Conservation (phyloP, 1,284 basidiomycete genomes). For the Ceratobasidium sp. region DNA sequence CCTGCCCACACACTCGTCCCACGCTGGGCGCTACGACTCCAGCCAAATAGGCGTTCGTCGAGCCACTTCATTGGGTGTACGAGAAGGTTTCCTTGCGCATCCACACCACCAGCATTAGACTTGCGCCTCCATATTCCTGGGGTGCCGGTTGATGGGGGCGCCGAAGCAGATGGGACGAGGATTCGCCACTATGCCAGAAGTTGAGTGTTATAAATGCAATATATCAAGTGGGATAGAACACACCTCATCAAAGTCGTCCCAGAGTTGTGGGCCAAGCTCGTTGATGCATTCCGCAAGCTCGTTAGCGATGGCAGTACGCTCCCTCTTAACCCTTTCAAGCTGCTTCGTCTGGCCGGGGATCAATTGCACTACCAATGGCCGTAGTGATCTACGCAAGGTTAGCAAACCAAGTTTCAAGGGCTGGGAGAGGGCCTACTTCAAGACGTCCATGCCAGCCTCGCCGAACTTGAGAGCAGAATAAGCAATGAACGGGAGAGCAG, state of each 20-base stretch:
- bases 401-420: conserved; percentile 58
- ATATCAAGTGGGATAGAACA: conserved; percentile 49
- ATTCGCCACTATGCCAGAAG: conserved; percentile 72
- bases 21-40: conserved; percentile 76
- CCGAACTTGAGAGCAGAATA: conserved; percentile 98
- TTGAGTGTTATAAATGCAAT: conserved; percentile 43
- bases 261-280: conserved; percentile 88
- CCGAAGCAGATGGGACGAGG: conserved; percentile 82
- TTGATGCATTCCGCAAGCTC: conserved; percentile 92
- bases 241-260: conserved; percentile 86
- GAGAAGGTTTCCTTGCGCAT: conserved; percentile 80
- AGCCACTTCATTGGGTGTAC: conserved; percentile 89
- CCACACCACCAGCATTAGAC: conserved; percentile 77
- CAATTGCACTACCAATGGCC: conserved; percentile 90
- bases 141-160: conserved; percentile 75
- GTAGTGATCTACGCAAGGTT: conserved; percentile 73
- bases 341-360: conserved; percentile 91
- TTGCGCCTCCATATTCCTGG: conserved; percentile 78
- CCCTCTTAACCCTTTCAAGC: conserved; percentile 81
- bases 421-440: conserved; percentile 75
- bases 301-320: conserved; percentile 82
- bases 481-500: conserved; percentile 87
- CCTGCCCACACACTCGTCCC: conserved; percentile 81
- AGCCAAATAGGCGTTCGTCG: conserved; percentile 92
- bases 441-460: conserved; percentile 97